phyloP scores from a whole-genome alignment of 352 stramenopile species.

The Globisporangium sylvaticum region DNA sequence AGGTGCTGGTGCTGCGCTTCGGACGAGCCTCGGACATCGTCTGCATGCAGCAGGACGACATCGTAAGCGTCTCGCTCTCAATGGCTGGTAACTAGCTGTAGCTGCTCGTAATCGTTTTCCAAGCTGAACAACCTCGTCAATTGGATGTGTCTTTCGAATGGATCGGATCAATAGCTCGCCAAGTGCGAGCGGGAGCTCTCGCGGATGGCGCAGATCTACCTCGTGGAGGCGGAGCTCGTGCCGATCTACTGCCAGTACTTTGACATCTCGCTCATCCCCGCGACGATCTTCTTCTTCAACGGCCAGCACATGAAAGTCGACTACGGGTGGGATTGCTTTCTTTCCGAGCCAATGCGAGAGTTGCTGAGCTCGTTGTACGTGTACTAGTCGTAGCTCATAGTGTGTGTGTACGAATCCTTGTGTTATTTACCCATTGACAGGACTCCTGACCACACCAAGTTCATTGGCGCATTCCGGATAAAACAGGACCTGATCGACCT shows the following conservation, averaged over 20 bases:
- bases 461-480: constrained; percentile 76
- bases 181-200: constrained; percentile 76
- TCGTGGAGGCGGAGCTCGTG: constrained; percentile 67
- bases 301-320: constrained; percentile 88
- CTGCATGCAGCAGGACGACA: constrained; percentile 83
- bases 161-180: constrained; percentile 39
- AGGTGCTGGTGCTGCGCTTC: constrained; percentile 82
- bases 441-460: constrained; percentile 85
- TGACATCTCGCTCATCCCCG: constrained; percentile 83
- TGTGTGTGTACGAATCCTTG: too few species aligned
- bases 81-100: not conserved
- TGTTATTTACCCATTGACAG: too few species aligned
- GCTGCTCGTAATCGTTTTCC: not conserved
- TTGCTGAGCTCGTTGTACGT: not conserved
- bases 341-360: not conserved
- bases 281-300: constrained; percentile 88
- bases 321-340: constrained; percentile 49
- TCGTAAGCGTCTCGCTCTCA: constrained; percentile 33
- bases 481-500: constrained; percentile 86
- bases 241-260: constrained; percentile 88
- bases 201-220: constrained; percentile 69
- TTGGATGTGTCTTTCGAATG: not conserved
- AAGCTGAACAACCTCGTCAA: not conserved
- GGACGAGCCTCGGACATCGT: constrained; percentile 54
- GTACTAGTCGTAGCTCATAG: too few species aligned